Evolutionary conservation across 2,329 filamentous ascomycete genomes (phyloP).

Genomic region (Penicillium sp.): DNA sequence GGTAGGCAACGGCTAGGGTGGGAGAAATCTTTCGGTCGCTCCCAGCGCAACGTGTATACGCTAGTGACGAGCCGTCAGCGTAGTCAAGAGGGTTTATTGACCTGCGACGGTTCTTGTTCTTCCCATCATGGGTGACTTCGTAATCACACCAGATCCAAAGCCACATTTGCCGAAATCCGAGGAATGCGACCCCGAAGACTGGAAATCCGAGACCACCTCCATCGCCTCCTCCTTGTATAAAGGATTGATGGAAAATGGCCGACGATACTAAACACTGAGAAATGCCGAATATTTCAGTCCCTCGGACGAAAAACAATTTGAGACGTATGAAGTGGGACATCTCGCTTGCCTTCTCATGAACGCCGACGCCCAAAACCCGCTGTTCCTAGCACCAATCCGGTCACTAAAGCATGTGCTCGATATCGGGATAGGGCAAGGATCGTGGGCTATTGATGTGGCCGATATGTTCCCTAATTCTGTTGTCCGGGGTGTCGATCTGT

Average conservation of each 20-base stretch:
- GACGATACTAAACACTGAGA: conserved; percentile 33
- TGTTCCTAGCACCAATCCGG: conserved; percentile 20
- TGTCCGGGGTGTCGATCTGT: conserved; percentile 36
- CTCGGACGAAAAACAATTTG: conserved; percentile 27
- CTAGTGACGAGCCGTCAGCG: no score
- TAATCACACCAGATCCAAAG: conserved; percentile 11
- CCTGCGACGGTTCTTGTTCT: background rate
- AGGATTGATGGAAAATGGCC: conserved; percentile 35
- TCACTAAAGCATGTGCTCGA: conserved; percentile 23
- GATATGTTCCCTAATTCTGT: conserved; percentile 31
- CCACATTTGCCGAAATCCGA: background rate
- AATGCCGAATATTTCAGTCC: conserved; percentile 31
- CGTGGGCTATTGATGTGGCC: conserved; percentile 32
- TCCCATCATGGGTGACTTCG: conserved; percentile 2
- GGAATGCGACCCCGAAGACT: conserved; percentile 10
- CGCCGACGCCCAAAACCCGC: conserved; percentile 18
- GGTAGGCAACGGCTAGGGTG: no score
- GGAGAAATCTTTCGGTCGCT: no score
- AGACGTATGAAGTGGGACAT: conserved; percentile 34
- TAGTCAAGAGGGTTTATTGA: background rate
- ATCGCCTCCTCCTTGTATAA: conserved; percentile 32
- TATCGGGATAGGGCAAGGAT: conserved; percentile 26
- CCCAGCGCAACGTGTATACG: no score
- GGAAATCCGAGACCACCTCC: conserved; percentile 34
- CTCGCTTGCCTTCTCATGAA: conserved; percentile 26